A percentile compares a stretch with the other conserved stretches of the same genome.
Evolutionary conservation across 805 yeast species (phyloP).

Genomic region (Pichia phayaonensis): DNA sequence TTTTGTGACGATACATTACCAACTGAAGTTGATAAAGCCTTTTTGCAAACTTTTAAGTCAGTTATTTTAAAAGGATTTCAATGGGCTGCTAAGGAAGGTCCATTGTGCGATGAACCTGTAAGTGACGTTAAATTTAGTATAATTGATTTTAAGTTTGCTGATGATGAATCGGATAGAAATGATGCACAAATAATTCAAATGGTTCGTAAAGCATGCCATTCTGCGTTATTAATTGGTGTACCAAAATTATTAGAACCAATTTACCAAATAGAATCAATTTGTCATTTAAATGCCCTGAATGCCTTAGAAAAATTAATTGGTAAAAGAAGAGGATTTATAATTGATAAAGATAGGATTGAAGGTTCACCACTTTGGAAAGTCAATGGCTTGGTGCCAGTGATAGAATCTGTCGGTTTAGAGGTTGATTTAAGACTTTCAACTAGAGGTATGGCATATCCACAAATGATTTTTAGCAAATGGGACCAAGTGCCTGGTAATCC

Average conservation of each 20-base stretch:
- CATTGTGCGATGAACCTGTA: conserved; percentile 81
- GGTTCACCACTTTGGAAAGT: conserved; percentile 65
- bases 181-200: conserved; percentile 75
- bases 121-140: conserved; percentile 64
- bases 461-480: conserved; percentile 65
- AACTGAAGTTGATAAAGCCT: conserved; percentile 55
- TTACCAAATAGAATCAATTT: conserved; percentile 51
- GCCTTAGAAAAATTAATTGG: conserved; percentile 34
- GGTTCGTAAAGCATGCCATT: conserved; percentile 74
- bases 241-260: conserved; percentile 82
- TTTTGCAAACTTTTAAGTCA: conserved; percentile 39
- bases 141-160: conserved; percentile 49
- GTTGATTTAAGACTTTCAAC: conserved; percentile 75
- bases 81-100: conserved; percentile 83
- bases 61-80: conserved; percentile 69
- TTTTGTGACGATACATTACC: conserved; percentile 64
- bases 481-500: conserved; percentile 87
- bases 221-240: conserved; percentile 67
- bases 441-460: conserved; percentile 70
- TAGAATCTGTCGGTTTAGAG: conserved; percentile 86
- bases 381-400: conserved; percentile 68
- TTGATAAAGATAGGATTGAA: conserved; percentile 45
- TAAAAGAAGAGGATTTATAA: conserved; percentile 62
- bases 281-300: conserved; percentile 33
- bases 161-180: conserved; percentile 40